Conservation (phyloP, 306 rosid species). For the Corylus heterophylla region DNA sequence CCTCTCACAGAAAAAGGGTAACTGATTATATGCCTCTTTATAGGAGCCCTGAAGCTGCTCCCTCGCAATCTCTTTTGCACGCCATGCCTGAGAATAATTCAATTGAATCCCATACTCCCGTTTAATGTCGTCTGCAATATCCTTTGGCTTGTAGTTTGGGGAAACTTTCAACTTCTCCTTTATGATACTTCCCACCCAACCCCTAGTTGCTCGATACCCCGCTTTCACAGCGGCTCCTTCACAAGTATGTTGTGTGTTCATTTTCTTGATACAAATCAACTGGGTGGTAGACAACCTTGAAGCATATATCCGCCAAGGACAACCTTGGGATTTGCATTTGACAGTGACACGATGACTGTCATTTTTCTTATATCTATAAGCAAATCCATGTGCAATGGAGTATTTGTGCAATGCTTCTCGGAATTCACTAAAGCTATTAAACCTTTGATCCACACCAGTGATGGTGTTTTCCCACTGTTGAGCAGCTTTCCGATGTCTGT, state of each 20-base stretch:
- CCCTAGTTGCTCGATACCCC: constrained; percentile 95
- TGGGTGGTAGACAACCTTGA: constrained; percentile 89
- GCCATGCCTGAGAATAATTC: constrained; percentile 99
- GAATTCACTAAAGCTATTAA: constrained; percentile 84
- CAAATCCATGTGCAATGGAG: constrained; percentile 95
- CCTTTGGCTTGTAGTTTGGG: constrained; percentile 96
- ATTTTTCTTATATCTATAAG: constrained; percentile 88
- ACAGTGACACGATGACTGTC: constrained; percentile 96
- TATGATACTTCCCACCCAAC: constrained; percentile 97
- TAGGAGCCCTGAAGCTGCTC: constrained; percentile 96
- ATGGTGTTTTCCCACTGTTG: constrained; percentile 95
- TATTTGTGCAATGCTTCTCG: constrained; percentile 94
- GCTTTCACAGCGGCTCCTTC: constrained; percentile 93
- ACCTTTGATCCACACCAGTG: constrained; percentile 94
- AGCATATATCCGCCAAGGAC: constrained; percentile 97
- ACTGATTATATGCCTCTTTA: constrained; percentile 89
- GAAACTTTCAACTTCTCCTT: constrained; percentile 91
- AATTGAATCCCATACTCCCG: constrained; percentile 92
- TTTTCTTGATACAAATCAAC: constrained; percentile 88
- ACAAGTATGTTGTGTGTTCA: constrained; percentile 77
- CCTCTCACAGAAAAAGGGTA: constrained; percentile 86
- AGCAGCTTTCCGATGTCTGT: constrained; percentile 75
- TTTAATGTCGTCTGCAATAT: constrained; percentile 86
- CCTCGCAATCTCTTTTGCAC: constrained; percentile 96
- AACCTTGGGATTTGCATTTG: constrained; percentile 88